Conservation (phyloP, 352 stramenopile genomes). For the Phytophthora hybrid region DNA sequence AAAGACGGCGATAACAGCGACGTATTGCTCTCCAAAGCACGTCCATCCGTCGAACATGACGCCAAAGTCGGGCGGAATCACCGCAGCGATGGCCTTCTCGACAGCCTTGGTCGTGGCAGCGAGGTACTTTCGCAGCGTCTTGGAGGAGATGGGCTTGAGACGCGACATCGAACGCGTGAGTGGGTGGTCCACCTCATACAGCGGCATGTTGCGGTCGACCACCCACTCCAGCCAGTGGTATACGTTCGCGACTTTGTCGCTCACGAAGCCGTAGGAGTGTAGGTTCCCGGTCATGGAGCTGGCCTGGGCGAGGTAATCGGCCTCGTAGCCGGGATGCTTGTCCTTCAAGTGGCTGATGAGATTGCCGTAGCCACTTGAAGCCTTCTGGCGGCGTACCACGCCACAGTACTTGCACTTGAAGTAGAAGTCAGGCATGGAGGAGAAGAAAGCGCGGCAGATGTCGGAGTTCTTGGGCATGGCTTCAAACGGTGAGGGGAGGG, state of each 20-base stretch:
- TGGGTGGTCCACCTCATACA: conserved; percentile 14
- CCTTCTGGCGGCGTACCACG: neutral
- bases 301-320: neutral
- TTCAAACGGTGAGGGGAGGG: too few species aligned
- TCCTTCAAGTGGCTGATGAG: conserved; percentile 12
- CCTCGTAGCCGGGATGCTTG: neutral
- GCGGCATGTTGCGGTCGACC: conserved; percentile 15
- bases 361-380: conserved; percentile 4
- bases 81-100: neutral
- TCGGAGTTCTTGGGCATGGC: conserved; percentile 13
- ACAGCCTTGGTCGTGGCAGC: neutral
- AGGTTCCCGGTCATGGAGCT: neutral
- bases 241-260: neutral
- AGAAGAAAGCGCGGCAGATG: conserved; percentile 11
- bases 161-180: neutral
- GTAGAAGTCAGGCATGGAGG: neutral
- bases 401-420: conserved; percentile 16
- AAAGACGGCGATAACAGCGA: neutral
- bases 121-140: conserved; percentile 5
- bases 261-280: neutral
- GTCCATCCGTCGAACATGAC: conserved; percentile 3
- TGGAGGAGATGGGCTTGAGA: conserved; percentile 9
- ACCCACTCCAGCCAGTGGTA: conserved; percentile 9
- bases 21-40: neutral
- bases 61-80: neutral